Evolutionary conservation across 805 yeast genomes (phyloP), one percentile per base, ranked within the genome.

Genomic region (Hemisphaericaspora nanyangensis): DNA sequence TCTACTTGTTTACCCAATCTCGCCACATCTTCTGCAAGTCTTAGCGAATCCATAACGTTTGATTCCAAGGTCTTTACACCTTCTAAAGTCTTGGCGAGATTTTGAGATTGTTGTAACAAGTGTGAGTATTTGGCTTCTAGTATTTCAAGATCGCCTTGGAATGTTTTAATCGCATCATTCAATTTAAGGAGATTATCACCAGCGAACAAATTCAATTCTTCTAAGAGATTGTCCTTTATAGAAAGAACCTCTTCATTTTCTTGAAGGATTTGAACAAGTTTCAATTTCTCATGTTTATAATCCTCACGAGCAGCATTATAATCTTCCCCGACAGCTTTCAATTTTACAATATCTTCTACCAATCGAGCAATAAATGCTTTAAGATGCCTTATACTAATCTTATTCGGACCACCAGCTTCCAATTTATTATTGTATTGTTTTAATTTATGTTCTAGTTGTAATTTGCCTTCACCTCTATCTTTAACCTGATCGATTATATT

Each of bases 221-320:
- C 86, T 17, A 79, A 58, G 37, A 79, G 82, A 35, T 76, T 74
- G 38, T 72, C 75, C 2, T 78, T 56, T 5, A 22, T 22, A 8
- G 8, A 8, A 22, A 22, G 26, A 12, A 8, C 11, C 3, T 8
- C 26, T 12, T 3, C 5, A 3, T 22, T 2, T 8, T 8, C 3
- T 22, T 22, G 12, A 22, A 8, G 11, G 40, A 82, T 87, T 11
- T 76, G 60, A 13, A 79, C 63, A 31, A 79, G 58, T 40, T 76
- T 79, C 41, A 76, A 78, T 55, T 85, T 86, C 35, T 80, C 80
- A 13, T 70, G 61, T 58, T 79, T 82, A 59, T 85, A 85, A 32
- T 70, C 73, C 17, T 72, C 67, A 53, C 83, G 86, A 46, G 82
- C 88, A 10, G 63, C 51, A 0, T 82, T 73, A 34, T 85, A 61